A percentile compares a stretch with the other conserved stretches of the same genome.
Evolutionary conservation across 805 yeast species (phyloP).

Genomic region (Candida germanica): DNA sequence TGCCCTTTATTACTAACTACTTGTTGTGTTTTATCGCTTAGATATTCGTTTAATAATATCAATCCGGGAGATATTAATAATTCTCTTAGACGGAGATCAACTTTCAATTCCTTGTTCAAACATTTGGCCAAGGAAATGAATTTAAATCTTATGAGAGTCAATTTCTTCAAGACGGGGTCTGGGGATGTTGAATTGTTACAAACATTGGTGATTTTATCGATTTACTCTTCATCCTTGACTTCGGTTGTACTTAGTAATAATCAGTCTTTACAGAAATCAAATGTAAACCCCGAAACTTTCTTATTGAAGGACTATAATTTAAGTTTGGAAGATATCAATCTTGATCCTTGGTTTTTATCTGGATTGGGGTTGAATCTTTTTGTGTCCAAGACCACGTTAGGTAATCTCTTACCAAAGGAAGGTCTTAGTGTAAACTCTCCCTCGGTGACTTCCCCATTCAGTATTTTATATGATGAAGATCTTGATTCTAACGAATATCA

Average conservation of each 20-base stretch:
- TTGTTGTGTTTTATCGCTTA: slow-evolving; percentile 59
- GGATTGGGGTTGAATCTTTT: slow-evolving; percentile 65
- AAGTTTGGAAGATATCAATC: slow-evolving; percentile 35
- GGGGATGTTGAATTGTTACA: slow-evolving; percentile 60
- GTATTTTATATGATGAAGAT: slow-evolving; percentile 30
- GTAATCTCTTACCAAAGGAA: slow-evolving; percentile 27
- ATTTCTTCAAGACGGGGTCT: slow-evolving; percentile 22
- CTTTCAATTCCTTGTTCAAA: slow-evolving; percentile 42
- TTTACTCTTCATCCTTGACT: slow-evolving; percentile 62
- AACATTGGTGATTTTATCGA: slow-evolving; percentile 60
- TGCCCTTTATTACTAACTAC: slow-evolving; percentile 67
- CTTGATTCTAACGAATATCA: slow-evolving; percentile 44
- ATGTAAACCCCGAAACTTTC: slow-evolving; percentile 1
- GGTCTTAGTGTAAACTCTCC: background rate
- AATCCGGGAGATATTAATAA: slow-evolving; percentile 25
- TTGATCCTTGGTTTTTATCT: slow-evolving; percentile 72
- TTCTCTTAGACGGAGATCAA: slow-evolving; percentile 21
- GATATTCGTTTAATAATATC: slow-evolving; percentile 40
- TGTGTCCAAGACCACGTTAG: slow-evolving; percentile 48
- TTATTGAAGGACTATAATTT: slow-evolving; percentile 7
- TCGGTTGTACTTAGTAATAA: slow-evolving; percentile 26
- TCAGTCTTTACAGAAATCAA: slow-evolving; percentile 4
- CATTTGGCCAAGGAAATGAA: slow-evolving; percentile 51
- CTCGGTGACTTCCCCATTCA: slow-evolving; percentile 18
- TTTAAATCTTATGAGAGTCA: slow-evolving; percentile 31